Conservation (phyloP, 345 rosid species). For the Eucalyptus virginea region DNA sequence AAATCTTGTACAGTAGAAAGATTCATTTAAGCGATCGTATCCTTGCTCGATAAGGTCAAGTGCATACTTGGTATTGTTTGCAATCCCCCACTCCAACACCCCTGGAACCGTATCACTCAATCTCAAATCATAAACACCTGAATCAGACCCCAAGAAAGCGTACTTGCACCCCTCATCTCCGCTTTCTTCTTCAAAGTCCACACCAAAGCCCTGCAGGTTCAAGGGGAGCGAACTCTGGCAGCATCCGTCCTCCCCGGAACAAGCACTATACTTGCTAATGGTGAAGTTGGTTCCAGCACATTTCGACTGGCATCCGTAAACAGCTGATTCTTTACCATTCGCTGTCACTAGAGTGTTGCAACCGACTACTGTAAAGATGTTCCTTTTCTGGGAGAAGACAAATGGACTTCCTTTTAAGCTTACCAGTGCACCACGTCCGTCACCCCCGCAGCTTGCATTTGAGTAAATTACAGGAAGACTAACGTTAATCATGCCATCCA, state of each 20-base stretch:
- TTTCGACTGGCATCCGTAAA: neutral
- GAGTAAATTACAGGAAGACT: neutral
- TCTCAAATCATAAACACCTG: no score
- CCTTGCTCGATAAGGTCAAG: accelerated
- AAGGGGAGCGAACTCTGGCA: neutral
- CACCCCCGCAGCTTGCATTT: neutral
- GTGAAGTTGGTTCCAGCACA: neutral
- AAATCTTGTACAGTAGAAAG: no score
- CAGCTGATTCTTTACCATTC: neutral
- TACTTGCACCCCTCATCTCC: neutral
- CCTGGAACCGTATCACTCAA: accelerated
- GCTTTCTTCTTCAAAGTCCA: neutral
- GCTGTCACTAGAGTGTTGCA: neutral
- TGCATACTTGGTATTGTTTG: no score
- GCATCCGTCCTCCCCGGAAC: neutral
- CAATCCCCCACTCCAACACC: neutral
- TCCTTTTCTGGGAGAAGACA: neutral
- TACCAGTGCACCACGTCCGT: neutral
- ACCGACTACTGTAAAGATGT: neutral
- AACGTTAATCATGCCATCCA: neutral
- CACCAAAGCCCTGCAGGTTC: neutral
- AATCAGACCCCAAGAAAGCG: neutral
- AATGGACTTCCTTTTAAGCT: neutral
- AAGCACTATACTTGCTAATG: neutral
- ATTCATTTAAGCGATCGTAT: accelerated